These are phyloP conservation scores for Calonectria henricotiae DNA, from an alignment of 2,329 filamentous ascomycete species.

Conservation along the genomic window DNA sequence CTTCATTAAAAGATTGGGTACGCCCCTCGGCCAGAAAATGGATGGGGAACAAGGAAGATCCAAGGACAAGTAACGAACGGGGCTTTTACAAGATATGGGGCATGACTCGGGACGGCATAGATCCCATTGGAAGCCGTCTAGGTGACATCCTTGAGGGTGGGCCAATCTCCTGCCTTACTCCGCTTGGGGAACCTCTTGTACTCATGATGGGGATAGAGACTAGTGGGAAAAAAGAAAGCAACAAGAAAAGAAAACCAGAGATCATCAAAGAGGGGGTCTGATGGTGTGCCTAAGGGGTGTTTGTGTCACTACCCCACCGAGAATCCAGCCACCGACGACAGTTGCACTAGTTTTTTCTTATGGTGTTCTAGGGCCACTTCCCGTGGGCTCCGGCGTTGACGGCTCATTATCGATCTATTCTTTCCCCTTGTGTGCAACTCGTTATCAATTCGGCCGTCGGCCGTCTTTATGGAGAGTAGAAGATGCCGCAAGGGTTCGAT, in stretches of 20 bases:
- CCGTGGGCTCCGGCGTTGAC: background rate
- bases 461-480: background rate
- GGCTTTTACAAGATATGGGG: background rate
- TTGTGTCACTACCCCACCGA: background rate
- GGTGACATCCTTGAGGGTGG: background rate
- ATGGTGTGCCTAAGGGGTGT: background rate
- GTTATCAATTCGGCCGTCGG: background rate
- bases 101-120: background rate
- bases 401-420: background rate
- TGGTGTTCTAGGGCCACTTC: background rate
- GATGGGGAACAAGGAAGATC: background rate
- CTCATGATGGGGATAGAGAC: background rate
- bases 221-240: slow-evolving; percentile 4
- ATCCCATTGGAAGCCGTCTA: slow-evolving; percentile 2
- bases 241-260: background rate
- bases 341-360: background rate
- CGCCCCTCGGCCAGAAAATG: background rate
- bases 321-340: background rate
- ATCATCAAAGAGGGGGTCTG: background rate
- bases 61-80: background rate
- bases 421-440: background rate
- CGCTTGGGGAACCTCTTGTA: background rate
- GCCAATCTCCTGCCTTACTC: background rate
- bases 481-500: background rate
- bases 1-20: background rate